Base-by-base conservation (phyloP, 768 basidiomycete species). In the Galerina marginata region DNA sequence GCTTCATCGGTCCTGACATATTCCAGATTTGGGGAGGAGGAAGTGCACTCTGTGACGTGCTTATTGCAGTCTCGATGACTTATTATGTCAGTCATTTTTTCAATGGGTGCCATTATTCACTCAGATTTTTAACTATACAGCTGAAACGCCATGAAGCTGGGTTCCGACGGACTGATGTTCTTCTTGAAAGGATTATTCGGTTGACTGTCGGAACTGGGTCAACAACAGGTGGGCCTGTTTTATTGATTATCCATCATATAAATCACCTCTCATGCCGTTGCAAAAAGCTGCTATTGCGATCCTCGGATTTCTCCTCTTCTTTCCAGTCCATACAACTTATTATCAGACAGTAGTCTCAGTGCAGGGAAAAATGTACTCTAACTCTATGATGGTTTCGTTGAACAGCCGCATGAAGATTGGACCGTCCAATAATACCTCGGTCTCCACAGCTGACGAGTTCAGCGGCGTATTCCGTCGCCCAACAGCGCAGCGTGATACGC, bases 1-100 rank as follows among this genome's bases (percentile, higher is more conserved):
- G 1, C 38, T 20, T 43, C 38, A 9, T 25, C 20, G 29, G 1
- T 45, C 7, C 52, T 58, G 2, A 57, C 11, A 38, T 9, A 9
- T 14, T 1, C 3, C 43, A 65, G 64, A 65, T 65, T 14, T 65
- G 64, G 64, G 57, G 62, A 40, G 64, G 64, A 12, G 57, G 58
- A 1, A 65, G 64, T 39, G 58, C 61, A 1, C 49, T 56, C 4
- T 65, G 64, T 45, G 56, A 65, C 42, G 44, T 65, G 15, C 51
- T 62, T 15, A 65, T 65, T 36, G 61, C 64, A 10, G 56, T 54
- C n/a, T 51, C 51, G 4, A 65, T 65, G 64, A 23, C 58, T 6
- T 62, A 60, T 37, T 62, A 65, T 39, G 64, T 62, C 15, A 39
- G 61, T 47, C 14, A 12, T 6, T 12, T 14, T 20, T 14, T n/a